Conservation (phyloP, 129 eudicot genomes). For the Cynara cardunculus region DNA sequence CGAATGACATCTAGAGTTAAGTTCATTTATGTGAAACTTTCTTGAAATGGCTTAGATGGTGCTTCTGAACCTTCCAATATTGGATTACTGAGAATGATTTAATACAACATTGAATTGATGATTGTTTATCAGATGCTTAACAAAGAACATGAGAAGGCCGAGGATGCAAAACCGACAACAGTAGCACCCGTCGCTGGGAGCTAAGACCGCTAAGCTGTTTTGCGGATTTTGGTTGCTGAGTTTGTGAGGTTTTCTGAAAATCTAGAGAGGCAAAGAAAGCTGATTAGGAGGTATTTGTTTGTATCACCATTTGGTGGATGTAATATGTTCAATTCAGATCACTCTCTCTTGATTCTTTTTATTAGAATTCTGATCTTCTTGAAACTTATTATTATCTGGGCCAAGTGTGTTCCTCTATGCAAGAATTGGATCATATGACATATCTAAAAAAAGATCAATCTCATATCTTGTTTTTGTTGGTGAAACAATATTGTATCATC, state of each 20-base stretch:
- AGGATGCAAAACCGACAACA: conserved; percentile 75
- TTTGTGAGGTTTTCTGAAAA: neutral
- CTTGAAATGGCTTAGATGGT: too few species aligned
- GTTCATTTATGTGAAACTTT: too few species aligned
- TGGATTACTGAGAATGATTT: too few species aligned
- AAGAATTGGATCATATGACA: neutral
- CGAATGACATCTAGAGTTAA: too few species aligned
- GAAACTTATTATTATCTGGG: neutral
- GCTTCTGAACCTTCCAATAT: too few species aligned
- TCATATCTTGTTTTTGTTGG: too few species aligned
- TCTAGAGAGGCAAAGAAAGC: neutral
- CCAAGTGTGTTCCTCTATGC: too few species aligned
- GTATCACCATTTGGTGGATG: conserved; percentile 13
- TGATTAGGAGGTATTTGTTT: conserved; percentile 17
- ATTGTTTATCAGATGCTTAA: conserved; percentile 80
- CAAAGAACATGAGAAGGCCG: conserved; percentile 97
- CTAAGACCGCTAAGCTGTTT: conserved; percentile 27
- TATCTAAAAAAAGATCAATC: too few species aligned
- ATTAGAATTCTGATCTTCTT: neutral
- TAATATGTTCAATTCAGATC: conserved; percentile 5
- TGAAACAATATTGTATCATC: too few species aligned
- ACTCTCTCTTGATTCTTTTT: neutral
- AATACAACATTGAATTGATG: neutral
- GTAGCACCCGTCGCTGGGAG: conserved; percentile 77
- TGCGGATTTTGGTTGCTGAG: neutral